Evolutionary conservation across 805 yeast genomes (phyloP).

Genomic region (Barnettozyma sucrosica): DNA sequence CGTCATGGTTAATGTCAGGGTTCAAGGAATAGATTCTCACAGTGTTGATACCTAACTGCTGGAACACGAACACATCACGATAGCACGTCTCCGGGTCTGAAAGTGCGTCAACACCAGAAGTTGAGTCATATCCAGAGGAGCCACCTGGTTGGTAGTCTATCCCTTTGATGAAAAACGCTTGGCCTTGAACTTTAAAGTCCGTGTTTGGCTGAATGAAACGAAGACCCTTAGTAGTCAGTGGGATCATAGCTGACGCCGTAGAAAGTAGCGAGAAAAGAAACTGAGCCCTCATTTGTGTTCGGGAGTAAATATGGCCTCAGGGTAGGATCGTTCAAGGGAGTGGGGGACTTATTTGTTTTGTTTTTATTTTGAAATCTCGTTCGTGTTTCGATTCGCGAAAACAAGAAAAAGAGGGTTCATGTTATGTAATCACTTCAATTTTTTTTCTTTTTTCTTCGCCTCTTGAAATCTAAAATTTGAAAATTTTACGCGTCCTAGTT

Average conservation of each 20-base stretch:
- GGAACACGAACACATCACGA: conserved; percentile 75
- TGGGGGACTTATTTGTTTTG: neutral
- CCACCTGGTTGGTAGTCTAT: conserved; percentile 95
- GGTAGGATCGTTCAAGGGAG: neutral
- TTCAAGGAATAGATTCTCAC: conserved; percentile 77
- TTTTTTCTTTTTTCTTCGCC: too few species aligned
- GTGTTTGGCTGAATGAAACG: conserved; percentile 54
- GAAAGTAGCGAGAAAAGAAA: neutral
- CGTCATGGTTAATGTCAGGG: conserved; percentile 82
- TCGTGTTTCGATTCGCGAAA: neutral
- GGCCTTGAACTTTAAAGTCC: conserved; percentile 39
- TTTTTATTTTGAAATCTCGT: neutral
- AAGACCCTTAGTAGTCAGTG: conserved; percentile 48
- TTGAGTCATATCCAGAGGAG: conserved; percentile 46
- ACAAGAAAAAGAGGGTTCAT: neutral
- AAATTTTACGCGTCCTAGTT: neutral
- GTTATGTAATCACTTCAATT: neutral
- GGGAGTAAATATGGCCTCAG: neutral
- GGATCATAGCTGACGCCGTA: conserved; percentile 41
- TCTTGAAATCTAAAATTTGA: too few species aligned
- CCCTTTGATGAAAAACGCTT: conserved; percentile 76
- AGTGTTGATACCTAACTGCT: conserved; percentile 79
- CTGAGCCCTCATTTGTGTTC: neutral
- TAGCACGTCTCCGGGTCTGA: conserved; percentile 64
- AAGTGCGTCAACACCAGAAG: conserved; percentile 52